phyloP scores from a whole-genome alignment of 805 yeast species.

The Phaffomyces opuntiae region DNA sequence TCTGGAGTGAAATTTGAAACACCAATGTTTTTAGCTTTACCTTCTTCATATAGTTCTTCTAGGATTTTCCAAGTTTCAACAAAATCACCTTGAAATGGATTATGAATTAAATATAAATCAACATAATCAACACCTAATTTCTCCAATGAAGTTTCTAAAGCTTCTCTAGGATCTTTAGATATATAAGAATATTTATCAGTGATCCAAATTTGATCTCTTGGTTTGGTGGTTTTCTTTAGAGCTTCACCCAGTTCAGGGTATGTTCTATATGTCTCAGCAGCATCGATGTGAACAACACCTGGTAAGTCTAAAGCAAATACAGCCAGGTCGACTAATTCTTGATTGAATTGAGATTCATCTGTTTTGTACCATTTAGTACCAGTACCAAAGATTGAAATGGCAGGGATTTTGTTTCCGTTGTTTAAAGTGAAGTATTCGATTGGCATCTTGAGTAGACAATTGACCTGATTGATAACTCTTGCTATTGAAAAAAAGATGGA shows the following conservation, averaged over 20 bases:
- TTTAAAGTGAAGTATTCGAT: slow-evolving; percentile 17
- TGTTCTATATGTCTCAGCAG: slow-evolving; percentile 51
- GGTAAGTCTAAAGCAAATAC: slow-evolving; percentile 28
- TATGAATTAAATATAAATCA: slow-evolving; percentile 46
- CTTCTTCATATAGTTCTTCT: slow-evolving; percentile 42
- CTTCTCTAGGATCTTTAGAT: slow-evolving; percentile 33
- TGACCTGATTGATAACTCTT: too few relatives aligned
- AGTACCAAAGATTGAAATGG: slow-evolving; percentile 47
- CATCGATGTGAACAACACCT: slow-evolving; percentile 51
- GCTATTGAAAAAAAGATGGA: too few relatives aligned
- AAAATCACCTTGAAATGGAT: slow-evolving; percentile 35
- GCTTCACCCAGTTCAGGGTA: slow-evolving; percentile 48
- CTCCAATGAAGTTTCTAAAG: slow-evolving; percentile 32
- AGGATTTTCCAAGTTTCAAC: slow-evolving; percentile 46
- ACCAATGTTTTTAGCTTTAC: slow-evolving; percentile 50
- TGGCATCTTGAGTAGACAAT: neutral
- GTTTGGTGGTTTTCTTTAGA: slow-evolving; percentile 30
- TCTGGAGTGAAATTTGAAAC: slow-evolving; percentile 52
- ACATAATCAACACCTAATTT: slow-evolving; percentile 37
- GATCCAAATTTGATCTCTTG: slow-evolving; percentile 45
- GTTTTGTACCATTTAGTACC: slow-evolving; percentile 52
- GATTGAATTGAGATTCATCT: slow-evolving; percentile 23
- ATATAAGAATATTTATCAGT: slow-evolving; percentile 44
- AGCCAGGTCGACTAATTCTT: slow-evolving; percentile 27
- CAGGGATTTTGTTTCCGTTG: slow-evolving; percentile 36